phyloP scores from a whole-genome alignment of 2,329 filamentous ascomycete species.

The Akanthomyces uredinophilus region DNA sequence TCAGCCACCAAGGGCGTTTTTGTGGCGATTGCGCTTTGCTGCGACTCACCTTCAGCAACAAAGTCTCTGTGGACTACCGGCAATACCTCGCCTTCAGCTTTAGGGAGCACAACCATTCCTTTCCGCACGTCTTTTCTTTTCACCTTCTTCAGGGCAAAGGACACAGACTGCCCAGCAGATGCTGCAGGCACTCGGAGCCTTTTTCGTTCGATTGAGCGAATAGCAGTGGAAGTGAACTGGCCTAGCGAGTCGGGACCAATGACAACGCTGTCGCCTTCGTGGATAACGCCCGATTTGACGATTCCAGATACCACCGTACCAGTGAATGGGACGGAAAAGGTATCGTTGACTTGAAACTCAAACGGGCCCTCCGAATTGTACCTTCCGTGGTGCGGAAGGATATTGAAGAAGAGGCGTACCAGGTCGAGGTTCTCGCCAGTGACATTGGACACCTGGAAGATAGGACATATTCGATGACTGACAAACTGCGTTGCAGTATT shows the following conservation, averaged over 20 bases:
- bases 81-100: slow-evolving; percentile 63
- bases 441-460: slow-evolving; percentile 98
- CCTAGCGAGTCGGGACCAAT: slow-evolving; percentile 88
- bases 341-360: slow-evolving; percentile 95
- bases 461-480: slow-evolving; percentile 88
- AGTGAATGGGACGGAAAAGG: slow-evolving; percentile 94
- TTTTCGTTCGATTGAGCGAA: slow-evolving; percentile 93
- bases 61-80: slow-evolving; percentile 73
- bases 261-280: slow-evolving; percentile 83
- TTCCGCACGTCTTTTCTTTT: slow-evolving; percentile 90
- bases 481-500: slow-evolving; percentile 96
- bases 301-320: slow-evolving; percentile 95
- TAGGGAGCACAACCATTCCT: slow-evolving; percentile 94
- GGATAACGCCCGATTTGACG: slow-evolving; percentile 80
- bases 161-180: slow-evolving; percentile 86
- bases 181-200: slow-evolving; percentile 82
- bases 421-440: slow-evolving; percentile 87
- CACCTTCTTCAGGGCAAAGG: slow-evolving; percentile 83
- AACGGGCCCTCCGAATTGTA: slow-evolving; percentile 86
- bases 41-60: slow-evolving; percentile 62
- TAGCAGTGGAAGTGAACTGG: slow-evolving; percentile 79
- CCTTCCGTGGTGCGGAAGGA: slow-evolving; percentile 87
- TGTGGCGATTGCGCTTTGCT: neutral
- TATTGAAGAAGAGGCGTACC: slow-evolving; percentile 89
- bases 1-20: neutral